Evolutionary conservation across 148 eudicot species (phyloP).

Genomic region (Camellia lanceoleosa): DNA sequence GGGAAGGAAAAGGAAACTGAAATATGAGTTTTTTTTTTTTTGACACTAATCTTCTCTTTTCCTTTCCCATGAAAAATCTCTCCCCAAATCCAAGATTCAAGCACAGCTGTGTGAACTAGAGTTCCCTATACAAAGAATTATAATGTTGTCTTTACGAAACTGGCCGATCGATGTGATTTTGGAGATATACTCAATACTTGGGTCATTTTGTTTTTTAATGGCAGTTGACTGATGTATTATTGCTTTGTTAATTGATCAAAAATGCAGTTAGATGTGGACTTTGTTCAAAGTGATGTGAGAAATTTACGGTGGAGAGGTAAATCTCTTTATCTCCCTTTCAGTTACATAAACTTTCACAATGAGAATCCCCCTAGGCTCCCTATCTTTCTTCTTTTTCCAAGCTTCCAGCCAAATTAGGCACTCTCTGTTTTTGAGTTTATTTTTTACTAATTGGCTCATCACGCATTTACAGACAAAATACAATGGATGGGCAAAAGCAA

Average conservation of each 20-base stretch:
- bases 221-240: conserved; percentile 3
- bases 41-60: too few relatives aligned
- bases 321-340: neutral
- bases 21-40: too few relatives aligned
- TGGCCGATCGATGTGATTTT: neutral
- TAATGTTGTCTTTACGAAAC: neutral
- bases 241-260: conserved; percentile 13
- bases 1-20: too few relatives aligned
- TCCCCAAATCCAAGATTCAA: too few relatives aligned
- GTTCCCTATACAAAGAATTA: neutral
- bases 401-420: neutral
- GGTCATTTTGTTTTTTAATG: neutral
- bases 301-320: conserved; percentile 60
- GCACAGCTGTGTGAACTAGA: neutral
- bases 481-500: conserved; percentile 47
- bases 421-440: neutral
- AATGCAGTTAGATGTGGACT: conserved; percentile 71
- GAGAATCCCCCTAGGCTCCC: too few relatives aligned
- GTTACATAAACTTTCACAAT: too few relatives aligned
- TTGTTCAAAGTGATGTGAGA: conserved; percentile 66
- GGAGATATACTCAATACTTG: too few relatives aligned
- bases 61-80: too few relatives aligned
- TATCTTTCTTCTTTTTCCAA: neutral
- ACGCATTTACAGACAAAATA: conserved; percentile 4
- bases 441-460: too few relatives aligned